Evolutionary conservation across 495 filamentous ascomycete genomes (phyloP).

Genomic region (Neurospora sp.): DNA sequence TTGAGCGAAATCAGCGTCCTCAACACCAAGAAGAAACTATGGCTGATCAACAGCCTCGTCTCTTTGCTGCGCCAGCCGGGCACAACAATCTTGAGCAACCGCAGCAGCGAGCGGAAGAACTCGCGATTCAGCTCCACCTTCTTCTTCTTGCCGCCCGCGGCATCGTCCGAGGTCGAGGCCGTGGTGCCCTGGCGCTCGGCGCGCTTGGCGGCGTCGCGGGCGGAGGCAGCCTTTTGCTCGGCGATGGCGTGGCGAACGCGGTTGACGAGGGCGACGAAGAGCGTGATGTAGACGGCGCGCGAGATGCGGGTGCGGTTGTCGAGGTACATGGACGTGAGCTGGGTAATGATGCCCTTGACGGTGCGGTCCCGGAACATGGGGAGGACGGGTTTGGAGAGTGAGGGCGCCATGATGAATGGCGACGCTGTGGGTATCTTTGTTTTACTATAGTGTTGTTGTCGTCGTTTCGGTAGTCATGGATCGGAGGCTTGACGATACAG

Average conservation of each 20-base stretch:
- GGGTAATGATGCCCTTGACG: constrained; percentile 61
- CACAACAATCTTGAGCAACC: constrained; percentile 75
- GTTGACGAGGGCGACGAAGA: constrained; percentile 79
- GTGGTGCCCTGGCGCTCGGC: too few species aligned
- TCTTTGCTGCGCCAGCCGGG: constrained; percentile 87
- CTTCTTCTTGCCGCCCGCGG: constrained; percentile 45
- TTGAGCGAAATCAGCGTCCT: constrained; percentile 88
- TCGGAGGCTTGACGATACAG: neutral
- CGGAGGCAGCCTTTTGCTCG: constrained; percentile 83
- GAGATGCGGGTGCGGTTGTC: constrained; percentile 82
- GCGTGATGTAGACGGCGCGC: constrained; percentile 81
- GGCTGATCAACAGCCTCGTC: constrained; percentile 71
- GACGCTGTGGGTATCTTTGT: neutral
- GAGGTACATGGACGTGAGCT: constrained; percentile 68
- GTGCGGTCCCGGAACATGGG: constrained; percentile 52
- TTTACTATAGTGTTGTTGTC: neutral
- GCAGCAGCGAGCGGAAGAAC: constrained; percentile 80
- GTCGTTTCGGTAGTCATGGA: constrained; percentile 9
- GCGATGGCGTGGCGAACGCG: constrained; percentile 84
- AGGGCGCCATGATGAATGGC: constrained; percentile 49
- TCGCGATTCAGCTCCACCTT: constrained; percentile 91
- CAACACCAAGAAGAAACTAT: constrained; percentile 71
- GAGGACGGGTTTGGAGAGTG: constrained; percentile 64
- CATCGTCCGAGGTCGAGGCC: constrained; percentile 25
- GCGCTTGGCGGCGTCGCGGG: too few species aligned